Percentiles rank a stretch among this genome's conserved stretches.
These are phyloP conservation scores for Stevia rebaudiana DNA, from an alignment of 140 eudicot genomes.

Conservation along the genomic window DNA sequence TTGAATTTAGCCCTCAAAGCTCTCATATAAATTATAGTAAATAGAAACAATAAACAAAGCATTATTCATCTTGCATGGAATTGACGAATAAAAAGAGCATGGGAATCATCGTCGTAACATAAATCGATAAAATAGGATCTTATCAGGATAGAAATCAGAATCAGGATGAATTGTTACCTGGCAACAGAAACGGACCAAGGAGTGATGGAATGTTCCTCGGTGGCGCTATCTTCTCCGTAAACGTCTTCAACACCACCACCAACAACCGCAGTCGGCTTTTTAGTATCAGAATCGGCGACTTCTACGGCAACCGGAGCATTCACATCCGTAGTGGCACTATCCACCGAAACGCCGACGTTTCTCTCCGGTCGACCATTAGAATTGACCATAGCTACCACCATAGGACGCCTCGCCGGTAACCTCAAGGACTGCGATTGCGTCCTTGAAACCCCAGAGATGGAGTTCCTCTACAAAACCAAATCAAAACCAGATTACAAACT, in stretches of 20 bases:
- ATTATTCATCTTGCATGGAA: not conserved
- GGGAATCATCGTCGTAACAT: conserved; percentile 19
- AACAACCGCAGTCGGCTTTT: conserved; percentile 20
- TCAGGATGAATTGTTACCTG: conserved; percentile 18
- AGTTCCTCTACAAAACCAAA: conserved; percentile 28
- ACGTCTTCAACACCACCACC: conserved; percentile 43
- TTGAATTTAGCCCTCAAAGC: not conserved
- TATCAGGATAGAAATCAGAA: not conserved
- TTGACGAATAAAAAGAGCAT: conserved; percentile 3
- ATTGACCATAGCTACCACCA: conserved; percentile 44
- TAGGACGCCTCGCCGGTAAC: conserved; percentile 13
- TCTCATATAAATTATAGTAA: too few relatives aligned
- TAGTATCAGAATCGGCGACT: conserved; percentile 16
- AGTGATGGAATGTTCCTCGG: conserved; percentile 32
- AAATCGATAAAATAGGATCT: not conserved
- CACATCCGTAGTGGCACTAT: conserved; percentile 32
- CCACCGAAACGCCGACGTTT: conserved; percentile 42
- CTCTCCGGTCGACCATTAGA: conserved; percentile 34
- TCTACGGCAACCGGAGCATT: conserved; percentile 36
- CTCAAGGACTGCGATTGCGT: conserved; percentile 29
- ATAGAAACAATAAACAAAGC: not conserved
- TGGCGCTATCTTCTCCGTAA: conserved; percentile 34
- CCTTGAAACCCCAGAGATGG: conserved; percentile 28
- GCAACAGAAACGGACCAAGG: conserved; percentile 41
- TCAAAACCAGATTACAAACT: conserved; percentile 2